These are phyloP conservation scores for Tuber calosporum DNA, from an alignment of 495 filamentous ascomycete genomes.

Conservation along the genomic window DNA sequence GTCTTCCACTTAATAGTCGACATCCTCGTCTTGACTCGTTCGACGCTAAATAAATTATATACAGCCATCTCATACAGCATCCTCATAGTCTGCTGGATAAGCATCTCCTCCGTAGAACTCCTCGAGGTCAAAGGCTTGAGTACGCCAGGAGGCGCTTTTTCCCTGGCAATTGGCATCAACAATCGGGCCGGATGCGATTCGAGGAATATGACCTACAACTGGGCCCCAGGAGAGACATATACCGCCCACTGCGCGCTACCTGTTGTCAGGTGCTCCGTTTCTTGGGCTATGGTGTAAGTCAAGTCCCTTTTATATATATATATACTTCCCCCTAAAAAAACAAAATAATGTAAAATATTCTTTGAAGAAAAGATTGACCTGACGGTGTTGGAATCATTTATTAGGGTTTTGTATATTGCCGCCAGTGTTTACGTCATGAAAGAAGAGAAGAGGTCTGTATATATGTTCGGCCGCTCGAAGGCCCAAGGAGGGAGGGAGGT, in stretches of 20 bases:
- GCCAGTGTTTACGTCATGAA: neutral
- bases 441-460: neutral
- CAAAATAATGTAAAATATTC: neutral
- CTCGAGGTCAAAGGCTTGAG: neutral
- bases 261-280: neutral
- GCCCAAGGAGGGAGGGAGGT: neutral
- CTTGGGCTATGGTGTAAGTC: neutral
- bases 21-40: neutral
- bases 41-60: neutral
- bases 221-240: neutral
- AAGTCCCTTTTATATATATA: neutral
- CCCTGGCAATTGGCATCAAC: neutral
- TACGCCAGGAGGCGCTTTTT: neutral
- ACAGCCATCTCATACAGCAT: neutral
- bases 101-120: neutral
- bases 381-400: neutral
- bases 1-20: neutral
- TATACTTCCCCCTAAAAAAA: neutral
- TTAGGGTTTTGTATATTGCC: neutral
- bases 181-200: neutral
- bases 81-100: conserved; percentile 1
- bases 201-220: neutral
- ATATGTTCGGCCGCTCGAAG: neutral
- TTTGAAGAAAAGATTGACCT: neutral
- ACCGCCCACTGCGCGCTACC: neutral